Percentiles rank a stretch among this genome's conserved stretches.
Evolutionary conservation across 148 eudicot genomes (phyloP).

Genomic region (Heliosperma pusillum): DNA sequence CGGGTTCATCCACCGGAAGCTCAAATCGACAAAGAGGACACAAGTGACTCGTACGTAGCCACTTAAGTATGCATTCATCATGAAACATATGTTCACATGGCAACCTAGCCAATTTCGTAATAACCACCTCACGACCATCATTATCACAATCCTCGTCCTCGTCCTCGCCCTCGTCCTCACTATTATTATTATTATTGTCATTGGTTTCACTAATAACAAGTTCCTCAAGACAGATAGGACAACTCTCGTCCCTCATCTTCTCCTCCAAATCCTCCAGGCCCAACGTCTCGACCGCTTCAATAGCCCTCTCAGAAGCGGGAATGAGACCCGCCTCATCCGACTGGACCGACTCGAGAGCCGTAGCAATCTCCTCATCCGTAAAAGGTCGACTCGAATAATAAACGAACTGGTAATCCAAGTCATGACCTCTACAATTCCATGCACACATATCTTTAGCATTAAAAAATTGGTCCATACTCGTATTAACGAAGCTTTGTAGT

Average conservation of each 20-base stretch:
- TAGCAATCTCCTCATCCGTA: no score
- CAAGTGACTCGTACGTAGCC: not conserved
- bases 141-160: not conserved
- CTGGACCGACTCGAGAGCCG: no score
- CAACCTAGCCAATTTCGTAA: not conserved
- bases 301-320: not conserved
- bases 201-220: not conserved
- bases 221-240: not conserved
- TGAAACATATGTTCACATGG: not conserved
- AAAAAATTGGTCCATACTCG: no score
- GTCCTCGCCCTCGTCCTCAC: no score
- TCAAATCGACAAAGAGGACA: not conserved
- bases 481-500: no score
- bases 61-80: not conserved
- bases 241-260: not conserved
- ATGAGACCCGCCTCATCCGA: not conserved
- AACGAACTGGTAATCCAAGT: no score
- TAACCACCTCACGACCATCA: not conserved
- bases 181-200: no score
- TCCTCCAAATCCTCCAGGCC: not conserved
- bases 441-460: no score
- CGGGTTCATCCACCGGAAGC: not conserved
- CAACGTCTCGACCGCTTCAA: not conserved
- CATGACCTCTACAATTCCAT: no score
- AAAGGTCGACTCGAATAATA: no score